Conservation (phyloP, 345 rosid species). For the Euphorbia tirucalli region DNA sequence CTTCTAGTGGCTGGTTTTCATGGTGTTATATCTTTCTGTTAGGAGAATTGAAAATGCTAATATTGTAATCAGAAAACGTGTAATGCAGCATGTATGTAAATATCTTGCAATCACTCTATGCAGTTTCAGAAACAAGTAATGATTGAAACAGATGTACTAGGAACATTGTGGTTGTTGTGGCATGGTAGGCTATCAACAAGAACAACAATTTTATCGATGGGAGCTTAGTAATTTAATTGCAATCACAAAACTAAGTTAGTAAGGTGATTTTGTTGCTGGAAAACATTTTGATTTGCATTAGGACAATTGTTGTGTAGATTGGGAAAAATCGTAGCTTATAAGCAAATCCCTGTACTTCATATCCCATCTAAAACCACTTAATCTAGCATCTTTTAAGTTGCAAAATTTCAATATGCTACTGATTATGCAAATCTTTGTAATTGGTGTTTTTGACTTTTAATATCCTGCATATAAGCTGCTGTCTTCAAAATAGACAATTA, state of each 20-base stretch:
- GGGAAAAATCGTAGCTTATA: too few relatives aligned
- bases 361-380: background rate
- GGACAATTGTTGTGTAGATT: too few relatives aligned
- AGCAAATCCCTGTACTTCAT: background rate
- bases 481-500: background rate
- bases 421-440: background rate
- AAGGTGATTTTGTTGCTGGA: background rate
- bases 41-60: background rate
- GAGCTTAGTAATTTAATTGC: background rate
- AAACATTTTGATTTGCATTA: background rate
- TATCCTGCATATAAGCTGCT: background rate
- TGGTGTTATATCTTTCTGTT: background rate
- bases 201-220: background rate
- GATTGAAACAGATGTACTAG: too few relatives aligned
- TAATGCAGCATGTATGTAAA: background rate
- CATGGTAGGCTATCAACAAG: background rate
- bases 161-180: background rate
- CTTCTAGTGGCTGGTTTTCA: slow-evolving; percentile 11
- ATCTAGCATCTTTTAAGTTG: background rate
- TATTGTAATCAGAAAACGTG: background rate
- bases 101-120: background rate
- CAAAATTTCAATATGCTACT: background rate
- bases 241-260: background rate
- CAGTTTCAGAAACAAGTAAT: background rate
- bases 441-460: background rate